Conservation (phyloP, 352 stramenopile genomes). For the Stephanocyclus meneghinianus region DNA sequence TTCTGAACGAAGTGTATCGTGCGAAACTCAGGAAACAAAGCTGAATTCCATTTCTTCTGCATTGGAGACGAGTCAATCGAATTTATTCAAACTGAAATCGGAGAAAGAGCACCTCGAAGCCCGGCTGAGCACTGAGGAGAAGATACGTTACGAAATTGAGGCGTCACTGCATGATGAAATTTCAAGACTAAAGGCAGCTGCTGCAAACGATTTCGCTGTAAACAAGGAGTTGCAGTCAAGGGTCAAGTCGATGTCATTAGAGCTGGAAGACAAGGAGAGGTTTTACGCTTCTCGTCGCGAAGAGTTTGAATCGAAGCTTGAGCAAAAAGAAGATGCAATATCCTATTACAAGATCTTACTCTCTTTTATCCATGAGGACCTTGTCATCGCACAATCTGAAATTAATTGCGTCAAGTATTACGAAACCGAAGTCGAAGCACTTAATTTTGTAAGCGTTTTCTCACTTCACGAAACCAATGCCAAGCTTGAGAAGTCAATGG, state of each 20-base stretch:
- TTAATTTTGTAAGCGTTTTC: background rate
- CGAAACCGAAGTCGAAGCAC: background rate
- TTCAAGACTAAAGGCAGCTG: constrained; percentile 8
- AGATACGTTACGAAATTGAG: constrained; percentile 6
- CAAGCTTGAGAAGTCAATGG: constrained; percentile 3
- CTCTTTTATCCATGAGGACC: background rate
- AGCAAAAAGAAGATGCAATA: background rate
- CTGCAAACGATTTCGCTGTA: background rate
- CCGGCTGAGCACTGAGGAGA: constrained; percentile 13
- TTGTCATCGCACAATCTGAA: constrained; percentile 1
- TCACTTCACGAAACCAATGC: background rate
- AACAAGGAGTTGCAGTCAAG: constrained; percentile 5
- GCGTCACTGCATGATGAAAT: constrained; percentile 15
- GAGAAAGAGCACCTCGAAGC: constrained; percentile 19
- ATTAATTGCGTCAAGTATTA: background rate
- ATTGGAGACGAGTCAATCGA: constrained; percentile 3
- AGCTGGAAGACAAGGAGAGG: background rate
- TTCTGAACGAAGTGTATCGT: constrained; percentile 12
- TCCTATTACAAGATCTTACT: background rate
- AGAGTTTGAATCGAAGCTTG: background rate
- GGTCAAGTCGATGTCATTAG: background rate
- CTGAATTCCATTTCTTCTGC: constrained; percentile 6
- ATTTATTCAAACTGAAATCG: constrained; percentile 14
- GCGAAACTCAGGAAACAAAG: constrained; percentile 7
- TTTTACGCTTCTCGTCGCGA: background rate